Base-by-base conservation (phyloP, 2,329 filamentous ascomycete genomes). In the Xylaria sp. region DNA sequence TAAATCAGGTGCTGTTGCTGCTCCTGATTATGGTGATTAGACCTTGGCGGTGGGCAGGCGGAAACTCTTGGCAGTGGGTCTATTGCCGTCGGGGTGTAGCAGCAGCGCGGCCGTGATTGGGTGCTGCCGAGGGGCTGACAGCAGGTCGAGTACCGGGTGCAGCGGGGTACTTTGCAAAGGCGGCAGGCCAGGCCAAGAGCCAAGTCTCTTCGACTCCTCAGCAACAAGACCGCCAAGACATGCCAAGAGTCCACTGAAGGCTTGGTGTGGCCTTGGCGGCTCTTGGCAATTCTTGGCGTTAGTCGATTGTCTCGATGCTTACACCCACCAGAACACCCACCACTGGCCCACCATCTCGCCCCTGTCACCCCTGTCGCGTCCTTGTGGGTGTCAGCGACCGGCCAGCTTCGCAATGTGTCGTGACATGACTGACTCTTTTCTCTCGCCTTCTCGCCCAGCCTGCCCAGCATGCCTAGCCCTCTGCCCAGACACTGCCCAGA, bases 21-120 rank as follows among this genome's bases (percentile, higher is more conserved):
- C 74, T 74, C 72, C 73, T 75, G 73, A 73, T 72, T 75, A 72
- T 74, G 74, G 73, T 65, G 65, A 70, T 74, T 75, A 71, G 71
- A 73, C 68, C 74, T 75, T 74, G 71, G 71, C 73, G 70, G 73
- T 76, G 71, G 68, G 70, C 69, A 76, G 72, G 75, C 75, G 75
- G 75, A 76, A 76, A 75, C 69, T 75, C 74, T 76, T 76, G 75
- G 75, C 75, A 71, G 65, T 70, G 71, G 70, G 71, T 69, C 73
- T 70, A 61, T 76, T 64, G 69, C 69, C 67, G 70, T 69, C 70
- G 67, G 69, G 66, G 71, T 75, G 73, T 74, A 70, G 70, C 72
- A 70, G 66, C 63, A 63, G 55, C 39, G 51, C 31, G 29, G 20
- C 20, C 9, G 15, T 73, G 68, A 76, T 76, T 76, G 75, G 75